Evolutionary conservation across 108 stramenopile species (phyloP).

Genomic region (Cyclostephanos tholiformis): DNA sequence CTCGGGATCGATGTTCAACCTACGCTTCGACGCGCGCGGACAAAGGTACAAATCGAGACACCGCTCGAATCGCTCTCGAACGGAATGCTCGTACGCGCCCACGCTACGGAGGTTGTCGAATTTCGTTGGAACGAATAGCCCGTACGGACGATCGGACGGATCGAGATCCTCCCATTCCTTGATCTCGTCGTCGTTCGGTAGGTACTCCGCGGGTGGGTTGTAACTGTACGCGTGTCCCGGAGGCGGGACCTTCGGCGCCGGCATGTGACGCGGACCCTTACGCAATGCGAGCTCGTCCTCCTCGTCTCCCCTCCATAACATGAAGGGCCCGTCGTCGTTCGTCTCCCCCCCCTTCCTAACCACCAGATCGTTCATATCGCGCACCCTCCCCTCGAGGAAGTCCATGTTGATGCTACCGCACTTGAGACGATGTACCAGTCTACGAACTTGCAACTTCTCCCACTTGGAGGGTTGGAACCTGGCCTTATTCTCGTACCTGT

Average conservation of each 20-base stretch:
- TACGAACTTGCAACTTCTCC: slow-evolving; percentile 85
- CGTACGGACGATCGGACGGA: slow-evolving; percentile 89
- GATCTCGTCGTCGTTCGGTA: slow-evolving; percentile 92
- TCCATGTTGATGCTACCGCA: slow-evolving; percentile 91
- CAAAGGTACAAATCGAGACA: slow-evolving; percentile 99
- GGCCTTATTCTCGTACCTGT: slow-evolving; percentile 80
- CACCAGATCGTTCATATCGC: slow-evolving; percentile 77
- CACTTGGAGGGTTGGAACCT: slow-evolving; percentile 89
- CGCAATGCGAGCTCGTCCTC: slow-evolving; percentile 87
- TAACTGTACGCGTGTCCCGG: slow-evolving; percentile 97
- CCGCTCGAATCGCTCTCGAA: slow-evolving; percentile 96
- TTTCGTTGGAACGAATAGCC: slow-evolving; percentile 88
- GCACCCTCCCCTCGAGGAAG: slow-evolving; percentile 74
- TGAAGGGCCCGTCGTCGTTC: slow-evolving; percentile 68
- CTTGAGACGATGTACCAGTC: slow-evolving; percentile 86
- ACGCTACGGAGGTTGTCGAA: slow-evolving; percentile 88
- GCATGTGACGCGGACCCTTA: slow-evolving; percentile 94
- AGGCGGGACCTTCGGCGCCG: slow-evolving; percentile 96
- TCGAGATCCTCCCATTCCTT: slow-evolving; percentile 93
- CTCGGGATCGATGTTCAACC: slow-evolving; percentile 96
- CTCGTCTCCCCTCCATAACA: slow-evolving; percentile 94
- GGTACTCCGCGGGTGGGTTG: slow-evolving; percentile 96
- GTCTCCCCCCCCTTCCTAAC: slow-evolving; percentile 29
- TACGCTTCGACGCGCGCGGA: slow-evolving; percentile 93
- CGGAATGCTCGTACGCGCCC: slow-evolving; percentile 91